A percentile compares a stretch with the other conserved stretches of the same genome.
phyloP scores from a whole-genome alignment of 2,329 filamentous ascomycete genomes.

The Aspergillus pseudoglaucus region DNA sequence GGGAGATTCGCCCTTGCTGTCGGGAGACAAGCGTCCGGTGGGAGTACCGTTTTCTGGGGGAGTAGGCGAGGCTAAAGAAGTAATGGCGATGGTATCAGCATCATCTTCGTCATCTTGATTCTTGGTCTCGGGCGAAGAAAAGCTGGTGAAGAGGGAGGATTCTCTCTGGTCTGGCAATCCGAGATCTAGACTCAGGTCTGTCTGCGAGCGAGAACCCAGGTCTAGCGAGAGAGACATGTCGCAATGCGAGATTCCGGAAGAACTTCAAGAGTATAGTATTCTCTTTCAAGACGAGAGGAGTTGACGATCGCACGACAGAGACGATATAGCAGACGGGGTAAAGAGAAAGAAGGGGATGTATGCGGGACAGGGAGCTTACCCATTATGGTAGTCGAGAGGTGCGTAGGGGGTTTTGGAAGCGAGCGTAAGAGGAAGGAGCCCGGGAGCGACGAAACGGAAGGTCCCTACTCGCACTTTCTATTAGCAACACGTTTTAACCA shows the following conservation, averaged over 20 bases:
- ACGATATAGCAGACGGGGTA: background rate
- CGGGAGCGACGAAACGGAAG: conserved; percentile 18
- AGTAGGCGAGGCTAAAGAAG: conserved; percentile 29
- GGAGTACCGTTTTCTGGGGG: conserved; percentile 25
- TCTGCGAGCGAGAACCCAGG: too few relatives aligned
- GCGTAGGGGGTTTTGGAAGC: conserved; percentile 13
- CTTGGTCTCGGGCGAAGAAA: conserved; percentile 9
- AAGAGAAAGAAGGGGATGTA: background rate
- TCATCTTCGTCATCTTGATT: conserved; percentile 10
- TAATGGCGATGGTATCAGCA: conserved; percentile 11
- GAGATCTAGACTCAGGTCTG: background rate
- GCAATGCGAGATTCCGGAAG: too few relatives aligned
- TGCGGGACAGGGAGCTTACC: conserved; percentile 28
- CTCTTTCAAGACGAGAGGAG: background rate
- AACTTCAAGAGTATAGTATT: too few relatives aligned
- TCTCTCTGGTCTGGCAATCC: conserved; percentile 7
- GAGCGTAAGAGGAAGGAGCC: conserved; percentile 14
- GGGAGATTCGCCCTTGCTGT: conserved; percentile 47
- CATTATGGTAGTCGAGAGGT: conserved; percentile 26
- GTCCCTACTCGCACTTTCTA: conserved; percentile 22
- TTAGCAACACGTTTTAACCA: conserved; percentile 14
- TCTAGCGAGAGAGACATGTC: too few relatives aligned
- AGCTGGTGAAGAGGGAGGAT: conserved; percentile 6
- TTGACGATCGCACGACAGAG: background rate
- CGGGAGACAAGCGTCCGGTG: conserved; percentile 32